Evolutionary conservation across 179 eudicot species (phyloP), one percentile per base, ranked within the genome.

Genomic region (Nepenthes alata): DNA sequence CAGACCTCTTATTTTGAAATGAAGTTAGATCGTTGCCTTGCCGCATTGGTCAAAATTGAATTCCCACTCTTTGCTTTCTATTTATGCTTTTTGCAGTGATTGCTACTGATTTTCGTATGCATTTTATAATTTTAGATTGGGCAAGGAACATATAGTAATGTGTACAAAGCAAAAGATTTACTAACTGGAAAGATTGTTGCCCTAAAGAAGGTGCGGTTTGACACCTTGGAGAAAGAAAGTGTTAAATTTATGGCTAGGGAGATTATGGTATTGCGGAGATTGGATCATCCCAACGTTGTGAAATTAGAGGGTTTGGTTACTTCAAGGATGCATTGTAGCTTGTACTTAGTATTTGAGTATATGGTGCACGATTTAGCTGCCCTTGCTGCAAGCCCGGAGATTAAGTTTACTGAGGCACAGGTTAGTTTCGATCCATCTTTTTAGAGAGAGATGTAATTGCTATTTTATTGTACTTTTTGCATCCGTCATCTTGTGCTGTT

Each of bases 101-200:
- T 45, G 16, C 13, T 4, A 3, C 36, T 14, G 14, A 11, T 0
- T 11, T 52, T 6, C 4, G 49, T 37, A 14, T 45, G 11, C 14
- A 35, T 37, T 53, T 59, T 57, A 54, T 57, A 15, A 16, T 67
- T 49, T 37, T 68, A 87, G 95, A 85, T 87, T 75, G 95, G 95
- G 59, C 88, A 86, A 66, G 95, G 90, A 59, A 87, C 95, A 4
- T 87, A 86, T 71, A 86, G 95, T 81, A 86, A 86, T 80, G 95
- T 86, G 50, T 86, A 86, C 81, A 86, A 86, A 82, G 95, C 95
- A 63, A 84, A 76, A 67, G 95, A 87, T 72, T 84, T 74, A 36
- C 45, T 73, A 12, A 74, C 83, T 4, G 90, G 90, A 48, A 87
- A 87, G 72, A 77, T 87, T 70, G 95, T 87, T 70, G 95, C 95